These are phyloP conservation scores for Ramularia collo-cygni DNA, from an alignment of 2,329 filamentous ascomycete species.

Conservation along the genomic window DNA sequence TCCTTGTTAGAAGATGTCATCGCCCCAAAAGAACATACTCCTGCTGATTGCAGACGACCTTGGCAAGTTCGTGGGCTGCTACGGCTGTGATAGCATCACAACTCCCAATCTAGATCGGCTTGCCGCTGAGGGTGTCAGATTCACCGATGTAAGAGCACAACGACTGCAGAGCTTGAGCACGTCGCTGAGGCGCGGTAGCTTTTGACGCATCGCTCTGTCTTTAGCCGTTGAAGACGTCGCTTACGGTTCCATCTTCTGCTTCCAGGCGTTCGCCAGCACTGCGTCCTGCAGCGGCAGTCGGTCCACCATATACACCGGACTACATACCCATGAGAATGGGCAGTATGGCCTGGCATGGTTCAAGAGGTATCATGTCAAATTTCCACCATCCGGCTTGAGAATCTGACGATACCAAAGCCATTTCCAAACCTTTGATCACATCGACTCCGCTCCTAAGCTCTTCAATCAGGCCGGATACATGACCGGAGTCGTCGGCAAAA, in stretches of 20 bases:
- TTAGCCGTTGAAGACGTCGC: no score
- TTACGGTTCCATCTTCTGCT: no score
- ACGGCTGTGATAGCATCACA: constrained; percentile 23
- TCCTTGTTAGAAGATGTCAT: not conserved
- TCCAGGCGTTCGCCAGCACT: constrained; percentile 37
- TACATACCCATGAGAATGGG: constrained; percentile 45
- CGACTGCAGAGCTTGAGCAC: no score
- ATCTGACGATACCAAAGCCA: constrained; percentile 17
- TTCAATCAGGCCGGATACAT: constrained; percentile 37
- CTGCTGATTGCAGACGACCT: constrained; percentile 41
- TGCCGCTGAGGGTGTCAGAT: constrained; percentile 32
- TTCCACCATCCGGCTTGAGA: no score
- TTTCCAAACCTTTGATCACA: constrained; percentile 40
- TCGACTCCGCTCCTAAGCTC: constrained; percentile 37
- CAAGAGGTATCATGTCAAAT: constrained; percentile 17
- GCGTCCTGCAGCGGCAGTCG: constrained; percentile 45
- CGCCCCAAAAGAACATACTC: constrained; percentile 25
- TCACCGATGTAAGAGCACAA: constrained; percentile 20
- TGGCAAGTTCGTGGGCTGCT: constrained; percentile 34
- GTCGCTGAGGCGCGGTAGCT: no score
- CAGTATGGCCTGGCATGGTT: constrained; percentile 40
- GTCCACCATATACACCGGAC: constrained; percentile 44
- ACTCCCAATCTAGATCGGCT: constrained; percentile 40
- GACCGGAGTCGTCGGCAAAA: constrained; percentile 44
- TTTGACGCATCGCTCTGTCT: no score